A percentile compares a stretch with the other conserved stretches of the same genome.
phyloP scores from a whole-genome alignment of 805 yeast genomes.

The Metschnikowia arizonensis region DNA sequence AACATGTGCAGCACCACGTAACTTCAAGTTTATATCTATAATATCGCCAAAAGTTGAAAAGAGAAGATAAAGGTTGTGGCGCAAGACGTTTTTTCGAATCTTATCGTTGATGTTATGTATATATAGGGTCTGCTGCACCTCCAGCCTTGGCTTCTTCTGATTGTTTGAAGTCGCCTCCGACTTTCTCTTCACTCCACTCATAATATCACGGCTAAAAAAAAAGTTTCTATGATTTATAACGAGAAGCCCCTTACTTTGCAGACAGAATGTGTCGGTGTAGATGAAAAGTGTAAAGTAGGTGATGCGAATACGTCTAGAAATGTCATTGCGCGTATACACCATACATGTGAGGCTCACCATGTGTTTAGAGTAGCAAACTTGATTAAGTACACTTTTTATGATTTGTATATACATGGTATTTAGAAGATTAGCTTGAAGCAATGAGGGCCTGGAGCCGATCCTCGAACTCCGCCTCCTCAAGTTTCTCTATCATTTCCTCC shows the following conservation, averaged over 20 bases:
- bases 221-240: not conserved
- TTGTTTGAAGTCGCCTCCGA: not conserved
- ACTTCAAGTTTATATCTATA: constrained; percentile 45
- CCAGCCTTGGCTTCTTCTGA: constrained; percentile 14
- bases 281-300: not conserved
- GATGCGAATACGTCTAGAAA: not conserved
- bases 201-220: not conserved
- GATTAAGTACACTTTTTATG: not conserved
- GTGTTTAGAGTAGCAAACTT: not conserved
- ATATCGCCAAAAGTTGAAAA: constrained; percentile 67
- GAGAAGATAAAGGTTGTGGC: constrained; percentile 52
- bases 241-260: not conserved
- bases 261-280: not conserved
- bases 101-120: constrained; percentile 58
- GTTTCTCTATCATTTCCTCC: constrained; percentile 33
- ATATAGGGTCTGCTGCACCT: constrained; percentile 47
- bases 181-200: constrained; percentile 4
- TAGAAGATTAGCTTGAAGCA: not conserved
- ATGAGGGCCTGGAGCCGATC: constrained; percentile 28
- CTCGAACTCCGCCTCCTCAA: constrained; percentile 38
- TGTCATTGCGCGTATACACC: not conserved
- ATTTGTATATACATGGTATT: not conserved
- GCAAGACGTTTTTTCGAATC: constrained; percentile 40
- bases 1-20: constrained; percentile 68
- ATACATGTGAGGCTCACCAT: not conserved